Conservation (phyloP, 2,329 filamentous ascomycete species). For the Pseudocercospora ulei region DNA sequence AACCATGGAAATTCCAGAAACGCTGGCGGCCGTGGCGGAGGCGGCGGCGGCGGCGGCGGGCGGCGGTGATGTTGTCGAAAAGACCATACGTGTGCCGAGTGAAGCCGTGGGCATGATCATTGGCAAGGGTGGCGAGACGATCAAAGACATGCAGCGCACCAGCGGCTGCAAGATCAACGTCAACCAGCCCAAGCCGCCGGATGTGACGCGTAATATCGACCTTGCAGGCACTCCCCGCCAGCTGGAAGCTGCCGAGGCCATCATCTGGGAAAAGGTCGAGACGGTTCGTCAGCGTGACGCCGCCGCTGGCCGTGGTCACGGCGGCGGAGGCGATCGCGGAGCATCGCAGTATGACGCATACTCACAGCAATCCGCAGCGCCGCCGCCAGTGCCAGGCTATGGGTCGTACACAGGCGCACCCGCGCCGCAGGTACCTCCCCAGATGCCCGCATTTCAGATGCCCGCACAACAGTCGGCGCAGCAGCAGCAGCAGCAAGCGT, state of each 20-base stretch:
- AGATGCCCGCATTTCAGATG: constrained; percentile 32
- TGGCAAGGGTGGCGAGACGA: constrained; percentile 84
- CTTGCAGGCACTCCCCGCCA: constrained; percentile 68
- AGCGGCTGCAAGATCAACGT: constrained; percentile 95
- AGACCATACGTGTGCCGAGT: constrained; percentile 75
- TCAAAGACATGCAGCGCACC: constrained; percentile 80
- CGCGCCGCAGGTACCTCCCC: constrained; percentile 26
- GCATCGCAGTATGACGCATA: constrained; percentile 38
- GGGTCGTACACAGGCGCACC: constrained; percentile 27
- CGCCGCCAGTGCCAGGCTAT: constrained; percentile 26
- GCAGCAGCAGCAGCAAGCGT: constrained; percentile 21
- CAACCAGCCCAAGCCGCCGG: constrained; percentile 66
- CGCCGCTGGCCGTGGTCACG: constrained; percentile 30
- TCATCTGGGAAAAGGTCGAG: constrained; percentile 87
- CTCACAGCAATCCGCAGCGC: constrained; percentile 41
- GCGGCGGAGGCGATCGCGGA: constrained; percentile 22
- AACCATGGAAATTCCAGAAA: constrained; percentile 23
- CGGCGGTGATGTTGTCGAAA: constrained; percentile 54
- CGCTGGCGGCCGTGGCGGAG: constrained; percentile 36
- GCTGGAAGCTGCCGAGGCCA: constrained; percentile 69
- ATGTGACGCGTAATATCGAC: constrained; percentile 76
- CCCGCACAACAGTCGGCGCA: constrained; percentile 21
- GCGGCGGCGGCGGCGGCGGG: constrained; percentile 38
- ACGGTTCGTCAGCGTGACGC: constrained; percentile 55
- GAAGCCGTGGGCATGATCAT: constrained; percentile 96